These are phyloP conservation scores for Sesbania bispinosa DNA, from an alignment of 306 rosid genomes.

Conservation along the genomic window DNA sequence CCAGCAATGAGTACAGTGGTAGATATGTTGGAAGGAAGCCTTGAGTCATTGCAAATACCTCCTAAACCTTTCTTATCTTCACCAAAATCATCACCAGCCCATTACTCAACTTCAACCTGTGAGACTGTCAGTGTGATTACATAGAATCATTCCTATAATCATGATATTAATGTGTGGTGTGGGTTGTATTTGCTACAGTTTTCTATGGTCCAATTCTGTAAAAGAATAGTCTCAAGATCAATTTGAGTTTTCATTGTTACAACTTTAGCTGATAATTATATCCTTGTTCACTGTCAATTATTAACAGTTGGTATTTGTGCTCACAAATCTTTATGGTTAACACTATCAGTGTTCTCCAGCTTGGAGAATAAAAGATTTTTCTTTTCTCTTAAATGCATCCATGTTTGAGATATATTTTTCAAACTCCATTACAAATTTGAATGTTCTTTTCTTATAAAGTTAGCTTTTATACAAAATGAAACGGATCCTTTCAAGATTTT, in stretches of 20 bases:
- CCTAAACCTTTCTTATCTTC: slow-evolving; percentile 28
- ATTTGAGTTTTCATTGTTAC: no score
- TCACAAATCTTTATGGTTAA: no score
- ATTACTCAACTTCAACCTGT: background rate
- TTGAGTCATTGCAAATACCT: slow-evolving; percentile 25
- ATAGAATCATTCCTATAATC: background rate
- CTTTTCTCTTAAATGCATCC: background rate
- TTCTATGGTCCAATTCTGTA: no score
- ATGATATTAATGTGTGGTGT: no score
- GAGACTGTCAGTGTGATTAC: background rate
- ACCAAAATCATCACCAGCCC: background rate
- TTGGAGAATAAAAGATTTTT: no score
- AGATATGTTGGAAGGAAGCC: slow-evolving; percentile 32
- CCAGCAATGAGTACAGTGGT: slow-evolving; percentile 27
- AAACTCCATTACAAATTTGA: background rate
- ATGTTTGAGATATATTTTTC: background rate
- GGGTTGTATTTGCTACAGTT: no score
- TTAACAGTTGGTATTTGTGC: no score
- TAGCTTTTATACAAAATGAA: background rate
- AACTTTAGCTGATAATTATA: no score
- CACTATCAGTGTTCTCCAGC: no score
- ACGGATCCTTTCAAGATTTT: no score
- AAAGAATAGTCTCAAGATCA: no score
- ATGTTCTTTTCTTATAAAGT: background rate
- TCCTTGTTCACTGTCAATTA: no score